Evolutionary conservation across 306 rosid species (phyloP).

Genomic region (Lotus japonicus): DNA sequence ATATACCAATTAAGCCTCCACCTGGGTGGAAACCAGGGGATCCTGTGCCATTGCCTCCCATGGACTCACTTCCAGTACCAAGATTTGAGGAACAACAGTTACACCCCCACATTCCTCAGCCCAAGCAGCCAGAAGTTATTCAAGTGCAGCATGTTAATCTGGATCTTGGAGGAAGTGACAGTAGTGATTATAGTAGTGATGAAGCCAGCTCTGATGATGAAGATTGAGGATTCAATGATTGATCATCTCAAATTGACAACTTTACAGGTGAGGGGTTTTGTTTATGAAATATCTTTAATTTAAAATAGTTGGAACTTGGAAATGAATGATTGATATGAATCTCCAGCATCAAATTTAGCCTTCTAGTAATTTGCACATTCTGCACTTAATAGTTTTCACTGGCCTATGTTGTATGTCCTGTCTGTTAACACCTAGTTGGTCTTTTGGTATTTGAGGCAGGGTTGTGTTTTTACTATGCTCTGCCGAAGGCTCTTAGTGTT

Average conservation of each 20-base stretch:
- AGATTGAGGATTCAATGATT: constrained; percentile 35
- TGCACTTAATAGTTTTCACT: constrained; percentile 15
- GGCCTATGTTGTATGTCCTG: background rate
- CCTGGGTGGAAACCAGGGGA: constrained; percentile 99
- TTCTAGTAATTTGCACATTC: background rate
- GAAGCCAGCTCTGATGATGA: constrained; percentile 84
- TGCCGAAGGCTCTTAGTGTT: background rate
- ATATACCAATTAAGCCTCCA: constrained; percentile 69
- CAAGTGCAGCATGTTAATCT: constrained; percentile 84
- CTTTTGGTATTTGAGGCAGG: no score
- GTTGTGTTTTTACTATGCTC: no score
- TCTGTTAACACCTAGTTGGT: background rate
- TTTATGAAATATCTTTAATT: background rate
- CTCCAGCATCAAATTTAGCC: background rate
- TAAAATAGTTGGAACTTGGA: background rate
- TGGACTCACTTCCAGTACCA: constrained; percentile 53
- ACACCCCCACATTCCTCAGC: constrained; percentile 48
- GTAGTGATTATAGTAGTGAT: constrained; percentile 82
- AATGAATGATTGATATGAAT: background rate
- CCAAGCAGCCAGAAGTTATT: constrained; percentile 62
- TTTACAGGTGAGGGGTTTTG: constrained; percentile 7
- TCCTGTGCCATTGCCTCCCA: constrained; percentile 76
- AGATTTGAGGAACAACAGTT: constrained; percentile 54
- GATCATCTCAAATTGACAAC: background rate
- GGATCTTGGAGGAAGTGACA: constrained; percentile 82